These are phyloP conservation scores for Cladosporium halotolerans DNA, from an alignment of 2,329 filamentous ascomycete genomes.

Conservation along the genomic window DNA sequence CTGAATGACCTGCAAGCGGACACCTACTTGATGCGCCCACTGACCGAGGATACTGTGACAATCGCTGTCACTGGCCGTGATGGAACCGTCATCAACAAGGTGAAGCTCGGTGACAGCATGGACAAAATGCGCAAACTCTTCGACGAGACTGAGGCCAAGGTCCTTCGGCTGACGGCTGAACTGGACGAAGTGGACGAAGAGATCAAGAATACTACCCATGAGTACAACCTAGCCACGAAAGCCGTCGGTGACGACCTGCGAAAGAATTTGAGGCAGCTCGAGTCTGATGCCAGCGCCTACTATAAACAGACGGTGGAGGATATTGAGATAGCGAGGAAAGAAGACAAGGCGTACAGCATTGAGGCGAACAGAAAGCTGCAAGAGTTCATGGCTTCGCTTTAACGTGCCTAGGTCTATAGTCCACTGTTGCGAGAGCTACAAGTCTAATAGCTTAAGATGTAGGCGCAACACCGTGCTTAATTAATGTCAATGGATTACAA, in stretches of 20 bases:
- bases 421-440: not conserved
- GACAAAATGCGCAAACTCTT: conserved; percentile 14
- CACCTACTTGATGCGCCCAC: conserved; percentile 12
- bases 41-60: conserved; percentile 18
- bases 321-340: conserved; percentile 15
- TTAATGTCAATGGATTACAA: not conserved
- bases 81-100: conserved; percentile 5
- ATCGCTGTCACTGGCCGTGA: conserved; percentile 11
- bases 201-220: conserved; percentile 16
- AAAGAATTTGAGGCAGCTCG: conserved; percentile 14
- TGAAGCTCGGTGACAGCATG: conserved; percentile 19
- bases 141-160: conserved; percentile 12
- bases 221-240: conserved; percentile 10
- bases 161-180: conserved; percentile 15
- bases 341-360: conserved; percentile 14
- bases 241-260: conserved; percentile 12
- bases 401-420: not conserved
- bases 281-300: conserved; percentile 15
- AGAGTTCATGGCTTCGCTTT: conserved; percentile 13
- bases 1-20: conserved; percentile 15
- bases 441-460: not conserved
- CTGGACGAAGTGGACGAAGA: conserved; percentile 16
- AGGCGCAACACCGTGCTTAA: not conserved
- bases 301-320: conserved; percentile 17
- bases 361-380: conserved; percentile 18